phyloP scores from a whole-genome alignment of 2,329 filamentous ascomycete species.

The Xylariaceae sp. region DNA sequence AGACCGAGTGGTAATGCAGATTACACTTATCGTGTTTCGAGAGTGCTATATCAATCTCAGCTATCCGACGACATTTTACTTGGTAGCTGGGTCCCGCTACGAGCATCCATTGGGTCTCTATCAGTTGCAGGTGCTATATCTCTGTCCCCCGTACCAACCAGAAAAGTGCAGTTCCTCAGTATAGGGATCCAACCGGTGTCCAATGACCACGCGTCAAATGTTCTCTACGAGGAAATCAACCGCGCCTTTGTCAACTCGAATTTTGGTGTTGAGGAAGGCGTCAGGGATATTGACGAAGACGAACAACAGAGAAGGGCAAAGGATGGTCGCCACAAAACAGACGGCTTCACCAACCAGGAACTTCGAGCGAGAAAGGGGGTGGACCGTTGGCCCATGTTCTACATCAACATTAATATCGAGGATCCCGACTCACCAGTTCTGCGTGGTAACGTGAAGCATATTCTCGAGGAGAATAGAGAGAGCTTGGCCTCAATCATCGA shows the following conservation, averaged over 20 bases:
- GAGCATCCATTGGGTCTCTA: slow-evolving; percentile 55
- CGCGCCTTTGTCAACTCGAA: slow-evolving; percentile 65
- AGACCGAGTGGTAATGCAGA: slow-evolving; percentile 7
- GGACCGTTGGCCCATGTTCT: slow-evolving; percentile 86
- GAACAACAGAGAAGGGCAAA: slow-evolving; percentile 13
- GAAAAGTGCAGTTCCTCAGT: slow-evolving; percentile 71
- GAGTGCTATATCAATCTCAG: slow-evolving; percentile 58
- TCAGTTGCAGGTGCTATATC: slow-evolving; percentile 66
- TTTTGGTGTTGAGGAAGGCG: slow-evolving; percentile 59
- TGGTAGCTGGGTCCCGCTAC: slow-evolving; percentile 61
- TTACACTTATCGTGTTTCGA: slow-evolving; percentile 27
- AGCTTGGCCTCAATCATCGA: slow-evolving; percentile 51
- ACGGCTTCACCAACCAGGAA: slow-evolving; percentile 43
- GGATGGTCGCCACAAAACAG: slow-evolving; percentile 29
- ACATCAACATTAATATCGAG: slow-evolving; percentile 54
- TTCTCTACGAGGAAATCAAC: slow-evolving; percentile 74
- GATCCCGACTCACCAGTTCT: slow-evolving; percentile 5
- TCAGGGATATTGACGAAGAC: slow-evolving; percentile 28
- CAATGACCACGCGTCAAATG: slow-evolving; percentile 47
- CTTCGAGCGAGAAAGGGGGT: slow-evolving; percentile 55
- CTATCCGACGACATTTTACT: slow-evolving; percentile 47
- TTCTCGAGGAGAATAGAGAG: slow-evolving; percentile 38
- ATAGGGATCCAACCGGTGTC: slow-evolving; percentile 63
- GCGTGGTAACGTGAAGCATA: slow-evolving; percentile 25
- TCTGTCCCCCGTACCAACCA: slow-evolving; percentile 60